A percentile compares a stretch with the other conserved stretches of the same genome.
Evolutionary conservation across 192 early-diverging fungal genomes (phyloP).

Genomic region (Coemansia sp.): DNA sequence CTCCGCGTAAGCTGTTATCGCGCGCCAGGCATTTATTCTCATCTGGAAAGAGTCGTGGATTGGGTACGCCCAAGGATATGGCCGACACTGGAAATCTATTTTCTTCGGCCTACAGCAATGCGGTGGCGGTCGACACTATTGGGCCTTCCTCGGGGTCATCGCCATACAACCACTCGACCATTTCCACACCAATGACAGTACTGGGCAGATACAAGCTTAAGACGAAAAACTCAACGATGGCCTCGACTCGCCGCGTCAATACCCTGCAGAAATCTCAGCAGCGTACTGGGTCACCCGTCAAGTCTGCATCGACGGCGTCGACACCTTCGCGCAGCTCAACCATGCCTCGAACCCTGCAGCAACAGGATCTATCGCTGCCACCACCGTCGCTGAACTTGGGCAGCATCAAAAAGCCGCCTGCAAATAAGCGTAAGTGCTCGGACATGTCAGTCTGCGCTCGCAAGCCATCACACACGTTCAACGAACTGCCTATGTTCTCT

Average conservation of each 20-base stretch:
- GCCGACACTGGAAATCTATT: conserved; percentile 28
- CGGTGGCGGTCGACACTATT: conserved; percentile 28
- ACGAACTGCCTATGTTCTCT: conserved; percentile 42
- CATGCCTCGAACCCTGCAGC: background rate
- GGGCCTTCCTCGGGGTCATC: conserved; percentile 37
- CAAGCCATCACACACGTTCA: conserved; percentile 28
- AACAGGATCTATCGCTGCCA: conserved; percentile 8
- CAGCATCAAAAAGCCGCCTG: conserved; percentile 7
- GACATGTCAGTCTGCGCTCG: conserved; percentile 11
- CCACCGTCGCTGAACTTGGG: background rate
- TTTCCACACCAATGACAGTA: conserved; percentile 45
- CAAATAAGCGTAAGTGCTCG: conserved; percentile 23
- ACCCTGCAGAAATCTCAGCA: conserved; percentile 23
- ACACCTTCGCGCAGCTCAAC: conserved; percentile 21
- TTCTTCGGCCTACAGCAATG: conserved; percentile 45
- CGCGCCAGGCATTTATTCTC: conserved; percentile 52
- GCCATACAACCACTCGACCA: conserved; percentile 40
- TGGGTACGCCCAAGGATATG: conserved; percentile 13
- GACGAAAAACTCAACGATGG: conserved; percentile 38
- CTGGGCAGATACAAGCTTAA: conserved; percentile 54
- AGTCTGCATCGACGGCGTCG: conserved; percentile 24
- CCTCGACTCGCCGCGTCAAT: conserved; percentile 31
- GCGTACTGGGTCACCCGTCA: conserved; percentile 8
- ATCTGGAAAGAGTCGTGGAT: conserved; percentile 24
- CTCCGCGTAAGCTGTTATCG: conserved; percentile 51